Base-by-base conservation (phyloP, 208 protist species). In the Trypanosoma boissoni region DNA sequence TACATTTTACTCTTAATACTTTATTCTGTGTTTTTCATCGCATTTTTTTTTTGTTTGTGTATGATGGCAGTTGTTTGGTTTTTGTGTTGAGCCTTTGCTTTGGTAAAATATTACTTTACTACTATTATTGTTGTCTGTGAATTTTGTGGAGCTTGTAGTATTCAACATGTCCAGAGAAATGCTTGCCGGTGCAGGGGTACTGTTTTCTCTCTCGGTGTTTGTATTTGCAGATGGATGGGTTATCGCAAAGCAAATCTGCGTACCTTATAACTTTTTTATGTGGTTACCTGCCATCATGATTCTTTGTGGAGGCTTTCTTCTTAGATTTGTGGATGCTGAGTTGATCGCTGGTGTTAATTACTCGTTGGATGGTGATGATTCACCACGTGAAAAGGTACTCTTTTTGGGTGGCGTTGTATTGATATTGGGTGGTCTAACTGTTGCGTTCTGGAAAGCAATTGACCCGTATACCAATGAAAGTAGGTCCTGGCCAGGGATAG, bases 211-310 rank as follows among this genome's bases (percentile, higher is more conserved):
- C 7, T 65, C 78, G 3, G 23, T 71, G 9, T 58, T 86, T 43
- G 44, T 80, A 7, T 80, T 93, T 52, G 57, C 52, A 3, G 86
- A 93, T 64, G 86, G 86, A 14, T 62, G 68, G n/a, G 50, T 88
- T 3, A 56, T 69, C 14, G 86, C 82, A 9, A 67, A 54, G 10
- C n/a, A 55, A n/a, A 74, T 20, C 1, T 26, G 26, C 1, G 14
- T 64, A 18, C 72, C 76, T 3, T 93, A 87, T 53, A 80, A 85
- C 39, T 93, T 88, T 73, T 52, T 80, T 36, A 87, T 88, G 72
- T 93, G 72, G 58, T 42, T 88, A 16, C 83, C 86, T 23, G 36
- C 39, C 0, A 61, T 90, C 7, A 44, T 74, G 23, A 72, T 71
- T 5, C 27, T 79, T 12, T 72, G 68, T 58, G 86, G 80, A 6